Evolutionary conservation across 768 basidiomycete species (phyloP).

Genomic region (Phaffia tasmanica): DNA sequence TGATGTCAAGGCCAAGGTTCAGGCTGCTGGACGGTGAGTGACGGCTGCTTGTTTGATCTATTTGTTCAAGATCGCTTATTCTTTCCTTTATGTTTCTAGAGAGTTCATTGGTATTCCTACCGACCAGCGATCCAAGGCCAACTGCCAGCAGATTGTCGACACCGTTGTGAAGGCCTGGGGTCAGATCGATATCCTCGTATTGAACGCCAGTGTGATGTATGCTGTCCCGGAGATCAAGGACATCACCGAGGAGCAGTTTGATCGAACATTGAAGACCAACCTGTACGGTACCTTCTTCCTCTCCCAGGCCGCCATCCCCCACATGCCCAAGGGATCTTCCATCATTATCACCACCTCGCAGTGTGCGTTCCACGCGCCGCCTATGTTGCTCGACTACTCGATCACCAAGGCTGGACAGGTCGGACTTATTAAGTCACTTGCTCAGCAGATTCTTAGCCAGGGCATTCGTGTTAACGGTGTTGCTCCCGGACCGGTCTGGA

Average conservation of each 20-base stretch:
- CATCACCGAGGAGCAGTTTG: slow-evolving; percentile 25
- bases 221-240: slow-evolving; percentile 8
- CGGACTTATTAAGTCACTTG: slow-evolving; percentile 14
- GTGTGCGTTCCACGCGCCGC: neutral
- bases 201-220: slow-evolving; percentile 24
- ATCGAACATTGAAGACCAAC: slow-evolving; percentile 22
- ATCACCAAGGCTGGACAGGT: slow-evolving; percentile 26
- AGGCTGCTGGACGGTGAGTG: neutral
- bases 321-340: slow-evolving; percentile 14
- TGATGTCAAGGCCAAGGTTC: slow-evolving; percentile 16
- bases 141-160: slow-evolving; percentile 36
- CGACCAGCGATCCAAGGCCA: slow-evolving; percentile 36
- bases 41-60: neutral
- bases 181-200: slow-evolving; percentile 18
- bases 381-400: slow-evolving; percentile 14
- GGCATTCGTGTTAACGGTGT: slow-evolving; percentile 28
- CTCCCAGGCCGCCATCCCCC: slow-evolving; percentile 21
- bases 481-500: slow-evolving; percentile 36
- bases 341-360: slow-evolving; percentile 23
- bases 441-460: slow-evolving; percentile 22
- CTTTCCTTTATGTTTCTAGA: slow-evolving; percentile 20
- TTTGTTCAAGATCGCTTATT: neutral
- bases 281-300: slow-evolving; percentile 26
- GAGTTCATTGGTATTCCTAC: slow-evolving; percentile 35
- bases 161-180: slow-evolving; percentile 31